Base-by-base conservation (phyloP, 2,329 filamentous ascomycete species). In the Penicillium sp. region DNA sequence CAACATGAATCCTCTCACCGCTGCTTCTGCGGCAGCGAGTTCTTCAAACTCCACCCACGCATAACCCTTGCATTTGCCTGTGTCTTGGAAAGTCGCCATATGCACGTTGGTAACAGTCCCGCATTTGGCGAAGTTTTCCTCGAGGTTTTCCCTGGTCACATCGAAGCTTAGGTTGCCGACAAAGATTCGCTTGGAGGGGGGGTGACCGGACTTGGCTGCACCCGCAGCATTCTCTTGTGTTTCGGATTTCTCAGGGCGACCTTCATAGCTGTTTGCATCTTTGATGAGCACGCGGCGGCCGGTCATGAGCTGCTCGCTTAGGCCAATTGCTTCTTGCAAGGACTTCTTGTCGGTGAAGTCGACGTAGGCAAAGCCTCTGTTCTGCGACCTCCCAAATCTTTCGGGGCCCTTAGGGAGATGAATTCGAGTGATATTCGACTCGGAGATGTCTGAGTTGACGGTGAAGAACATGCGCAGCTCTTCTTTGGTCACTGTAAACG, bases 11-110 rank as follows among this genome's bases (percentile, higher is more conserved):
- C 93, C 93, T 70, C 86, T 87, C 62, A 96, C 91, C 4, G 89
- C 90, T 67, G 82, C 83, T 48, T 87, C 84, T 0, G 91, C 91
- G 0, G 88, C 84, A 55, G 89, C 86, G 11, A 92, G 70, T 49
- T 92, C 86, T 70, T 88, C 87, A 75, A 97, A 99, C 59, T 90
- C 90, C 59, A 99, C 86, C 92, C 94, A 99, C 6, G 88, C 94
- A 76, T 89, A 99, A 18, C 94, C 95, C 78, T 97, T 97, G 80
- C 94, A 99, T 78, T 97, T 99, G 42, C 94, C 94, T 20, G 88
- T 88, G 73, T 99, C 95, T 74, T 97, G 90, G 70, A 99, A 99
- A 0, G 92, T 96, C 3, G 94, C 94, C 63, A 97, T 80, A 76
- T 96, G 93, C 61, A 91, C 83, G 78, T 89, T 89, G 51, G 87